Conservation (phyloP, 73 alveolate genomes). For the Paramecium biaurelia region DNA sequence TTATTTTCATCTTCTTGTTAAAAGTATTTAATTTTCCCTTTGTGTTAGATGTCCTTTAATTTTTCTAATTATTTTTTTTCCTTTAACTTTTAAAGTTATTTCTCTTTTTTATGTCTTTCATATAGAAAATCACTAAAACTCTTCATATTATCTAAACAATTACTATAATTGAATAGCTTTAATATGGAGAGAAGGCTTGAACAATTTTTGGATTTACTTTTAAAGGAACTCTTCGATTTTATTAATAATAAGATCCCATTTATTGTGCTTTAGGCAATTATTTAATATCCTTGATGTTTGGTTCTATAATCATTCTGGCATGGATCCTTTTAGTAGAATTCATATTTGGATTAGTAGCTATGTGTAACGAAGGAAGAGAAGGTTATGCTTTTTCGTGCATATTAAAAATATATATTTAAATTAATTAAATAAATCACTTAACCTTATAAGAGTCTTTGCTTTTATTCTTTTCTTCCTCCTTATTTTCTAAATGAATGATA, state of each 20-base stretch:
- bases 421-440: neutral
- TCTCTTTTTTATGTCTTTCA: neutral
- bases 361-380: neutral
- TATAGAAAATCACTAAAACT: neutral
- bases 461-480: constrained; percentile 20
- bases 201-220: neutral
- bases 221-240: neutral
- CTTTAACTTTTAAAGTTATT: neutral
- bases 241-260: neutral
- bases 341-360: neutral
- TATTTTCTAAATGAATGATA: constrained; percentile 14
- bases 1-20: neutral
- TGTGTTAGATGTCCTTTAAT: neutral
- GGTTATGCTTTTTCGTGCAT: neutral
- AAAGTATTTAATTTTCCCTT: neutral
- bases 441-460: neutral
- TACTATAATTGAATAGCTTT: constrained; percentile 1
- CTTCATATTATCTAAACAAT: neutral
- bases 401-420: neutral
- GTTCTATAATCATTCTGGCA: neutral
- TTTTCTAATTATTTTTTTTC: neutral
- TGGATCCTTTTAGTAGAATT: neutral
- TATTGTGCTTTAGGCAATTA: neutral
- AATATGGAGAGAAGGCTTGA: neutral
- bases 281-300: neutral